These are phyloP conservation scores for Pythium monospermum DNA, from an alignment of 352 stramenopile genomes.

Conservation along the genomic window DNA sequence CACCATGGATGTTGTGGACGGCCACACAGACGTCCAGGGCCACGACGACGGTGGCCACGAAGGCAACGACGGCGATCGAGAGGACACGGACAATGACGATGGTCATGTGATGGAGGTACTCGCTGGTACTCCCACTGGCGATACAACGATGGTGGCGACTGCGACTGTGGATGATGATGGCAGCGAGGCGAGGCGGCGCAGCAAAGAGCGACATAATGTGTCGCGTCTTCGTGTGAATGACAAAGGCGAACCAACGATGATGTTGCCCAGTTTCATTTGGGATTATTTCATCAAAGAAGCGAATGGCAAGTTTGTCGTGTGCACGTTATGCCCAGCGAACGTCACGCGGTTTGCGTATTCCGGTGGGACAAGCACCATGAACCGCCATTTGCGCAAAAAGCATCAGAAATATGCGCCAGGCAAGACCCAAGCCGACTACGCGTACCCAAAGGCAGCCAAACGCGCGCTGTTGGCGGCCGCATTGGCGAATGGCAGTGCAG, in stretches of 20 bases:
- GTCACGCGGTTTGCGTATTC: conserved; percentile 78
- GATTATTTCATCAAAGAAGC: conserved; percentile 79
- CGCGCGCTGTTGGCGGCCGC: conserved; percentile 2
- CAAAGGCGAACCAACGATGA: conserved; percentile 58
- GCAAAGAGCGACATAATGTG: conserved; percentile 9
- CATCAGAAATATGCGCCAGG: conserved; percentile 75
- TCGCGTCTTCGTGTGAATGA: conserved; percentile 29
- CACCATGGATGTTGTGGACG: background rate
- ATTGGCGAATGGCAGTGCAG: background rate
- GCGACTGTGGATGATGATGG: background rate
- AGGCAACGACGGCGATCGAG: too few relatives aligned
- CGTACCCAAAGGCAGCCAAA: conserved; percentile 32
- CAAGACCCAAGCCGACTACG: conserved; percentile 71
- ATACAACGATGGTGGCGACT: background rate
- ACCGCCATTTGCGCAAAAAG: conserved; percentile 75
- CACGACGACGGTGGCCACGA: background rate
- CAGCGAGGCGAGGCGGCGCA: background rate
- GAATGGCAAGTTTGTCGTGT: conserved; percentile 75
- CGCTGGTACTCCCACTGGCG: too few relatives aligned
- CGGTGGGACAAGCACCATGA: conserved; percentile 80
- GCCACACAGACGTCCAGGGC: background rate
- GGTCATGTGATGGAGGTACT: too few relatives aligned
- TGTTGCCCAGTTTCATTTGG: conserved; percentile 79
- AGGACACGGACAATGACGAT: too few relatives aligned
- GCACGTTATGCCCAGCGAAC: conserved; percentile 61